These are phyloP conservation scores for Debaryomycetaceae sp. DNA, from an alignment of 1,139 yeast species.

Conservation along the genomic window DNA sequence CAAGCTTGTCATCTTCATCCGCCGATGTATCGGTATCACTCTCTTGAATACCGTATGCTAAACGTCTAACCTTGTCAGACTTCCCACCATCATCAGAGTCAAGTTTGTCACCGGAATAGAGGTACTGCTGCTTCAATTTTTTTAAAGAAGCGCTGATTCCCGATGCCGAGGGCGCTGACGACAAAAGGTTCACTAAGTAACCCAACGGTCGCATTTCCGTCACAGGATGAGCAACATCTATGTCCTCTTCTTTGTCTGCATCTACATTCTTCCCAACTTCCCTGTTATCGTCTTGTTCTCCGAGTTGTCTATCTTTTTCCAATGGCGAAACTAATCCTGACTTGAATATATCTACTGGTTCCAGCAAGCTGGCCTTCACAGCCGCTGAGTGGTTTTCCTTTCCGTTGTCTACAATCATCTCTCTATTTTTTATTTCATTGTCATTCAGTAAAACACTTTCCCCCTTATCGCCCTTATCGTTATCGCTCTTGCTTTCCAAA, in stretches of 20 bases:
- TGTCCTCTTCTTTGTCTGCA: slow-evolving; percentile 12
- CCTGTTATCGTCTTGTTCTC: neutral
- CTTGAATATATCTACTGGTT: neutral
- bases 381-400: neutral
- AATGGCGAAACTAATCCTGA: neutral
- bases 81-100: neutral
- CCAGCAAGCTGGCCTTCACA: neutral
- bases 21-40: neutral
- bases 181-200: slow-evolving; percentile 43
- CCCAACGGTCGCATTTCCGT: slow-evolving; percentile 15
- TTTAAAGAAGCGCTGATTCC: neutral
- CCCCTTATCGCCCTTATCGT: too few relatives aligned
- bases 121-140: neutral
- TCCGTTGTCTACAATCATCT: too few relatives aligned
- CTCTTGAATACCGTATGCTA: slow-evolving; percentile 2
- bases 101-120: neutral
- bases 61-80: neutral
- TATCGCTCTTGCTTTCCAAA: too few relatives aligned
- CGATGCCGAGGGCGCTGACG: slow-evolving; percentile 38
- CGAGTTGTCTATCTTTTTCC: neutral
- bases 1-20: slow-evolving; percentile 3
- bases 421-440: too few relatives aligned
- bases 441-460: too few relatives aligned
- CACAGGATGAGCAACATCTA: slow-evolving; percentile 19
- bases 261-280: neutral